Base-by-base conservation (phyloP, 2,329 filamentous ascomycete genomes). In the Aureobasidium sp. region DNA sequence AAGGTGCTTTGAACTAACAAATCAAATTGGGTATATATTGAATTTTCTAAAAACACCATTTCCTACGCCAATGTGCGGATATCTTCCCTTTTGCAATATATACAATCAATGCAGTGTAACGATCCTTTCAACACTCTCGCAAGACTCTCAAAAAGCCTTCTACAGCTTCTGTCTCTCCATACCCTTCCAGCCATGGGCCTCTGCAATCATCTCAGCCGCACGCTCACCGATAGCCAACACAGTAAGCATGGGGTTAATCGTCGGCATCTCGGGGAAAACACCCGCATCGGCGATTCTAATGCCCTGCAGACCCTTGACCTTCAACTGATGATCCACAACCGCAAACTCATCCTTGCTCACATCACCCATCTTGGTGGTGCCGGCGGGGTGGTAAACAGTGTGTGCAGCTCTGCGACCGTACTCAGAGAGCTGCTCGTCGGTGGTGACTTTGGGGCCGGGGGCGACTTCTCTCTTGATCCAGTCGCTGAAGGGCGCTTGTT, bases 321-420 rank as follows among this genome's bases (percentile, higher is more conserved):
- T 87, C 65, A 96, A 76, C 71, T 87, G 79, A 29, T 82, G 81
- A 71, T 94, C 88, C n/a, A 95, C 91, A 22, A 96, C 91, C 5
- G 90, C 90, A 73, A 87, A 77, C 55, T 83, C 77, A 72, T 95
- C 89, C 59, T 78, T 82, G 62, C 73, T 74, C 5, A 88, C 76
- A 70, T 92, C 86, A 37, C 90, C 90, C 91, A 96, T 96, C 81
- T 91, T 91, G 61, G 90, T 94, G 20, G 91, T 96, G 58, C 91
- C 91, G 14, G 89, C 88, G 0, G 91, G 91, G 75, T 96, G 91
- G 76, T 96, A 96, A 34, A 96, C 90, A 1, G 91, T 96, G 75
- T 96, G 91, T 5, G 90, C 90, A 5, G 83, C 91, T 49, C 85
- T 83, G 51, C 91, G 84, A 39, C 88, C 91, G 74, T 96, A 96